A percentile compares a stretch with the other conserved stretches of the same genome.
These are phyloP conservation scores for Trichoderma sp. DNA, from an alignment of 2,329 filamentous ascomycete species.

Conservation along the genomic window DNA sequence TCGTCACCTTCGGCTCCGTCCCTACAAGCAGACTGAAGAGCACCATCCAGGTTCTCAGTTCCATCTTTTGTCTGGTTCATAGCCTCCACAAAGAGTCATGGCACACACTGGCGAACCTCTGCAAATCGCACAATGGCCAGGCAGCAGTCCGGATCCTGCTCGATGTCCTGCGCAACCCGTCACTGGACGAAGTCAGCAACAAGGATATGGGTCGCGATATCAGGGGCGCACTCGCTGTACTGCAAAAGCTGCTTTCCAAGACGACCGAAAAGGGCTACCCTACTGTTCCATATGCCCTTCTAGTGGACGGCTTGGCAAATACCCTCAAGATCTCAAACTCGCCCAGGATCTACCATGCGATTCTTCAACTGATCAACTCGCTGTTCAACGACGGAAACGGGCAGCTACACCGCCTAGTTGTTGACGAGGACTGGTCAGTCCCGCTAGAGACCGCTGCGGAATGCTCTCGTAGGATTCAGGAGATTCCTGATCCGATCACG, in stretches of 20 bases:
- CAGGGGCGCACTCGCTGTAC: slow-evolving; percentile 63
- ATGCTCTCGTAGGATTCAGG: slow-evolving; percentile 49
- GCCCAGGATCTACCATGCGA: slow-evolving; percentile 49
- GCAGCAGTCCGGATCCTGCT: slow-evolving; percentile 67
- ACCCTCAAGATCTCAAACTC: slow-evolving; percentile 51
- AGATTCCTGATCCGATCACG: slow-evolving; percentile 34
- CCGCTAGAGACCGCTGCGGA: slow-evolving; percentile 61
- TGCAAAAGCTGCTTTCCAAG: slow-evolving; percentile 65
- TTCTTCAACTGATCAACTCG: slow-evolving; percentile 57
- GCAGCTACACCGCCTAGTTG: slow-evolving; percentile 57
- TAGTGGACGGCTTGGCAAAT: slow-evolving; percentile 60
- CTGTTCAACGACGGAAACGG: slow-evolving; percentile 57
- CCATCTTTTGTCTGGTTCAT: slow-evolving; percentile 68
- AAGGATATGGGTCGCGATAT: slow-evolving; percentile 60
- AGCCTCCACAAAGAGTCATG: slow-evolving; percentile 65
- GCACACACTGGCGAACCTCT: slow-evolving; percentile 70
- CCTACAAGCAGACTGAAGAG: slow-evolving; percentile 63
- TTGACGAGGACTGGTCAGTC: slow-evolving; percentile 67
- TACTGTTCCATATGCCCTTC: slow-evolving; percentile 58
- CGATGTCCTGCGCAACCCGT: slow-evolving; percentile 59
- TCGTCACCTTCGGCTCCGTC: slow-evolving; percentile 72
- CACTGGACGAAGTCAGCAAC: slow-evolving; percentile 49
- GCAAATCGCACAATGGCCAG: slow-evolving; percentile 73
- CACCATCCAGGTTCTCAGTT: slow-evolving; percentile 71
- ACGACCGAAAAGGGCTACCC: slow-evolving; percentile 63